Evolutionary conservation across 2,329 filamentous ascomycete genomes (phyloP).

Genomic region (Cyclaneusma minus): DNA sequence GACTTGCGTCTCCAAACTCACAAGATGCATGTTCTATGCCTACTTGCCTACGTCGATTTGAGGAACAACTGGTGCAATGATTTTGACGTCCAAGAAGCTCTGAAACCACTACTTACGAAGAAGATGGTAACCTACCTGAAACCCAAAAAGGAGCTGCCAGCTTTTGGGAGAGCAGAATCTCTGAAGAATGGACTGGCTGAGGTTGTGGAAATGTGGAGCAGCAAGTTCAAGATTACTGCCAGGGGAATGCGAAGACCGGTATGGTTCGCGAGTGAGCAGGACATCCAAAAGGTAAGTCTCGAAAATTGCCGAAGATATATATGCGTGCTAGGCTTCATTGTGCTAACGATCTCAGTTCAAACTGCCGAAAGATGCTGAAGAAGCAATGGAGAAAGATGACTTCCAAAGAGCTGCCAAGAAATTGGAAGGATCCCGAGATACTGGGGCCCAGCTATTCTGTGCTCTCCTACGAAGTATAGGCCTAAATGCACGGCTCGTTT

Average conservation of each 20-base stretch:
- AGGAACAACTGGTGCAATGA: constrained; percentile 89
- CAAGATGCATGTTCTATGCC: constrained; percentile 69
- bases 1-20: constrained; percentile 58
- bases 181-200: constrained; percentile 67
- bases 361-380: constrained; percentile 48
- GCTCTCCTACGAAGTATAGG: constrained; percentile 71
- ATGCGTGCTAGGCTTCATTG: constrained; percentile 6
- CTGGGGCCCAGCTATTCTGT: constrained; percentile 84
- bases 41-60: constrained; percentile 60
- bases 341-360: constrained; percentile 26
- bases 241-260: constrained; percentile 53
- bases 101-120: constrained; percentile 49
- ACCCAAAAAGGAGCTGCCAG: constrained; percentile 48
- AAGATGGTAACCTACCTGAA: constrained; percentile 54
- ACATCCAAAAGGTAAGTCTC: constrained; percentile 35
- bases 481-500: constrained; percentile 69
- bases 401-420: constrained; percentile 53
- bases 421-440: constrained; percentile 69
- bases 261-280: constrained; percentile 57
- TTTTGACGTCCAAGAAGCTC: constrained; percentile 43
- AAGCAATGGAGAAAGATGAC: constrained; percentile 52
- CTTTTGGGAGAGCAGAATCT: constrained; percentile 62
- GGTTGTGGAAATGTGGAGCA: constrained; percentile 49
- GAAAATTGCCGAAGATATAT: constrained; percentile 5
- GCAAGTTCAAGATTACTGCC: constrained; percentile 55